Evolutionary conservation across 1,284 basidiomycete species (phyloP).

Genomic region (Malassezia cuniculi): DNA sequence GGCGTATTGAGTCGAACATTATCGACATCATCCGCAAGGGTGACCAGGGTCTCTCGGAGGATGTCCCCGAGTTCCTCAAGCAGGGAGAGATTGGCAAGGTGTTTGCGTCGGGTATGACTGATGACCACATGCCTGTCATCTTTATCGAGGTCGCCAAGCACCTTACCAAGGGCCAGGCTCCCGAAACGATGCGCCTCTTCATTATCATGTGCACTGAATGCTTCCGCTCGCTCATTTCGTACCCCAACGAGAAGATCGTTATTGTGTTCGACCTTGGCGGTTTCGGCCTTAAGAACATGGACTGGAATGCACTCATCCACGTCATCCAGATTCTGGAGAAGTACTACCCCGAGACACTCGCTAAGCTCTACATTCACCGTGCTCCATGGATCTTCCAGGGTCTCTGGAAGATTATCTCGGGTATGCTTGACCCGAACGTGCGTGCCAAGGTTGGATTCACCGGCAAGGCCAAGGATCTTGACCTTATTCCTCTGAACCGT

Average conservation of each 20-base stretch:
- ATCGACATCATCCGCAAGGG: conserved; percentile 44
- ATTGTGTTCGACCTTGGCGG: conserved; percentile 45
- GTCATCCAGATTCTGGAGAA: conserved; percentile 42
- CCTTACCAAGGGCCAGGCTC: conserved; percentile 34
- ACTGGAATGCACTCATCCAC: conserved; percentile 29
- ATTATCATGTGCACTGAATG: conserved; percentile 44
- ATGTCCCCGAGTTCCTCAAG: conserved; percentile 37
- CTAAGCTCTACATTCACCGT: conserved; percentile 43
- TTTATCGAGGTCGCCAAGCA: conserved; percentile 40
- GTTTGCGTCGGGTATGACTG: conserved; percentile 42
- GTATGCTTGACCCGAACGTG: conserved; percentile 42
- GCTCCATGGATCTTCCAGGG: conserved; percentile 47
- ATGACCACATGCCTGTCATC: conserved; percentile 42
- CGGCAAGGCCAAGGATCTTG: conserved; percentile 34
- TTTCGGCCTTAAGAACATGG: conserved; percentile 38
- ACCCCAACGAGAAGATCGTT: conserved; percentile 44
- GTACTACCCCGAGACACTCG: conserved; percentile 46
- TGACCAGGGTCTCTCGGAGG: conserved; percentile 39
- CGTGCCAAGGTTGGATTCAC: conserved; percentile 41
- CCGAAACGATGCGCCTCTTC: conserved; percentile 45
- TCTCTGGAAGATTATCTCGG: conserved; percentile 41
- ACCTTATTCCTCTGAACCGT: conserved; percentile 29
- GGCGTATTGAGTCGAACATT: conserved; percentile 41
- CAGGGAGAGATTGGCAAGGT: conserved; percentile 45
- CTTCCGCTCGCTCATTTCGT: conserved; percentile 41